A percentile compares a stretch with the other conserved stretches of the same genome.
Evolutionary conservation across 768 basidiomycete genomes (phyloP).

Genomic region (Lentinula guzmanii): DNA sequence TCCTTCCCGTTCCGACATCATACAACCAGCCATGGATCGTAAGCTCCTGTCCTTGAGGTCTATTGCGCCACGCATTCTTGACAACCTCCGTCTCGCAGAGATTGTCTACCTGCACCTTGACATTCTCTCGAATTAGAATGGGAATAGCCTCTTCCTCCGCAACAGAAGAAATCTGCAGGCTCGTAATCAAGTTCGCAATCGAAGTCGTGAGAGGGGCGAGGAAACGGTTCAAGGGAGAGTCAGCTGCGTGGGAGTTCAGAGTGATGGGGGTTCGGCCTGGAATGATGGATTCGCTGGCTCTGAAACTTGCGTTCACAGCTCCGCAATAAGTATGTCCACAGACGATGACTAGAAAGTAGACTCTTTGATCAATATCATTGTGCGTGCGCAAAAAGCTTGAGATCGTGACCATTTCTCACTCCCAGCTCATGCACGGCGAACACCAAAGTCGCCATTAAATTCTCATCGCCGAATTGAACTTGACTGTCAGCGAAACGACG

Average conservation of each 20-base stretch:
- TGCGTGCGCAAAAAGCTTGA: conserved; percentile 14
- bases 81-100: conserved; percentile 41
- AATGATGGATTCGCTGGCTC: conserved; percentile 16
- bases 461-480: conserved; percentile 67
- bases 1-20: conserved; percentile 49
- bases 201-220: conserved; percentile 59
- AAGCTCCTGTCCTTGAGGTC: conserved; percentile 32
- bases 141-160: conserved; percentile 32
- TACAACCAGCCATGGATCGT: conserved; percentile 72
- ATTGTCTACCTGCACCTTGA: conserved; percentile 47
- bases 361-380: conserved; percentile 24
- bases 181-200: conserved; percentile 39
- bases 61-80: conserved; percentile 39
- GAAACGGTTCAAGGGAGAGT: conserved; percentile 62
- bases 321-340: conserved; percentile 84
- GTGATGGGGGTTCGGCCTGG: conserved; percentile 25
- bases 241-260: conserved; percentile 26
- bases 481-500: conserved; percentile 34
- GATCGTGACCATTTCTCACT: conserved; percentile 67
- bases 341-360: conserved; percentile 52
- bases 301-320: conserved; percentile 56
- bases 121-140: conserved; percentile 52
- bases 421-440: conserved; percentile 69
- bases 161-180: conserved; percentile 34
- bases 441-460: conserved; percentile 60